A percentile compares a stretch with the other conserved stretches of the same genome.
Conservation (phyloP, 177 flowering plant species). For the Vitis hybrid region DNA sequence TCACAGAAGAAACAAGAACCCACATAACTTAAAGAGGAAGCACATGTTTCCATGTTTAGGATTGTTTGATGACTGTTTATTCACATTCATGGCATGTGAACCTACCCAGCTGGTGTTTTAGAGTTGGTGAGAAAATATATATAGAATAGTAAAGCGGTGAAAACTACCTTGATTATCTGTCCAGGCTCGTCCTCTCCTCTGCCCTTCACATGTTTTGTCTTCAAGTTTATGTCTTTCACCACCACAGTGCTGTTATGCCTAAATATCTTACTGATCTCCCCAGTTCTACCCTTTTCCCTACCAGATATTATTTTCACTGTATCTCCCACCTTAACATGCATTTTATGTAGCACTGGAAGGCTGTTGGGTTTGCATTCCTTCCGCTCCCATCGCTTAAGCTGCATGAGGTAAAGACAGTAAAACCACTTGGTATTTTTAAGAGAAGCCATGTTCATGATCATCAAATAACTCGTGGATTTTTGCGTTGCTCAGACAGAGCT, state of each 20-base stretch:
- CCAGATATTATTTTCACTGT: conserved; percentile 89
- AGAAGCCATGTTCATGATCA: neutral
- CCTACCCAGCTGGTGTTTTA: neutral
- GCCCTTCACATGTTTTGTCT: conserved; percentile 92
- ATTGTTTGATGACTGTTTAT: neutral
- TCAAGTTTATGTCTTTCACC: conserved; percentile 78
- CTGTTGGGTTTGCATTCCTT: conserved; percentile 92
- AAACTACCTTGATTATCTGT: conserved; percentile 76
- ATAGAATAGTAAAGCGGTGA: neutral
- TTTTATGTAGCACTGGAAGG: conserved; percentile 81
- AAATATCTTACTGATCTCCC: conserved; percentile 62
- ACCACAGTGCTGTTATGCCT: conserved; percentile 86
- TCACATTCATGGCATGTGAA: neutral
- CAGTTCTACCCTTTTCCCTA: conserved; percentile 72
- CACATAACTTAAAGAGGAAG: neutral
- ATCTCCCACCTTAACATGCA: conserved; percentile 95
- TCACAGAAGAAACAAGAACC: neutral
- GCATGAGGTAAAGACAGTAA: conserved; percentile 15
- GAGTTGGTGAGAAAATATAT: neutral
- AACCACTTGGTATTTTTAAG: neutral
- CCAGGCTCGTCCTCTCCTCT: conserved; percentile 81
- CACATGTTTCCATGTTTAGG: too few species aligned
- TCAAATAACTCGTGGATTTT: too few species aligned
- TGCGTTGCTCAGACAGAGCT: too few species aligned
- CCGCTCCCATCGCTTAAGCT: conserved; percentile 95